Base-by-base conservation (phyloP, 2,329 filamentous ascomycete species). In the Fusarium bulbicola region DNA sequence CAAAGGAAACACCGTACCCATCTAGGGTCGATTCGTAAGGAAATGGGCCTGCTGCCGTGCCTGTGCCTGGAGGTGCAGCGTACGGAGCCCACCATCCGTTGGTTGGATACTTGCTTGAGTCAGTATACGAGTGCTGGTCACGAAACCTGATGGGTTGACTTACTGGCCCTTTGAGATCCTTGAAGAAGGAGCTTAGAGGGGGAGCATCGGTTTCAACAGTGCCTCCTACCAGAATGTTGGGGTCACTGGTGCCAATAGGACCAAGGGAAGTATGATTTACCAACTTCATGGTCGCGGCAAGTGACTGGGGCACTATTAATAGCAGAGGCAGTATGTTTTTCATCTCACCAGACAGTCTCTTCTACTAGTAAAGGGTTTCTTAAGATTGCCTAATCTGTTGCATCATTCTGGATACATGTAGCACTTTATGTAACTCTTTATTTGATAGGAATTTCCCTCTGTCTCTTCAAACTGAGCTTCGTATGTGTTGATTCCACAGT, bases 31-130 rank as follows among this genome's bases (percentile, higher is more conserved):
- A 58, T 30, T 58, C 30, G 24, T 58, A 58, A n/a, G 54, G 54
- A 34, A 58, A 58, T 1, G 54, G 54, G 12, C 54, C 40, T 28
- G 54, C 54, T 5, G 54, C 54, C 5, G 40, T 58, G 5, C 54
- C 40, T 7, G 10, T 58, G 2, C 54, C 40, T 5, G 54, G 54
- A 9, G 20, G 20, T 13, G 54, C 54, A 21, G 54, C 40, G 8
- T 58, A 58, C 26, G 54, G 30, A 28, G 54, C 54, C 54, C 54
- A 58, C 54, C 40, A 58, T 7, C 40, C 54, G 14, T 58, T 58
- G 40, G 54, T 46, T 5, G 40, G 54, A 21, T 46, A 58, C 54
- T 58, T 57, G 20, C 21, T 16, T 21, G 4, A 24, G 18, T 57
- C 30, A 57, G 53, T 6, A 21, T 16, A 34, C 21, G 3, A 45